These are phyloP conservation scores for Fraxinus quadrangulata DNA, from an alignment of 257 asterid species.

Conservation along the genomic window DNA sequence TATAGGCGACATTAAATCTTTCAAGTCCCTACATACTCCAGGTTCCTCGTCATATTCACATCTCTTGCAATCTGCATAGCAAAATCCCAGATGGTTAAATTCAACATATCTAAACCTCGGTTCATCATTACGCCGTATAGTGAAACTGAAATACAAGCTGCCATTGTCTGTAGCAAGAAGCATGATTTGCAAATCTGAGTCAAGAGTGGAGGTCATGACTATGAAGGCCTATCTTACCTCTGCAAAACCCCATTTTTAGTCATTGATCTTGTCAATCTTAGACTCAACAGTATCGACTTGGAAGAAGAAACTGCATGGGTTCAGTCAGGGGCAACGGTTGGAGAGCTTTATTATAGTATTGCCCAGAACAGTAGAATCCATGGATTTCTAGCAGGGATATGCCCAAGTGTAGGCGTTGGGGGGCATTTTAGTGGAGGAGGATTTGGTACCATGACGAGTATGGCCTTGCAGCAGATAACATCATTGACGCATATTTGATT, in stretches of 20 bases:
- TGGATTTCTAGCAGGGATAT: conserved; percentile 23
- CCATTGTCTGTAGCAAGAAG: conserved; percentile 3
- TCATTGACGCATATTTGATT: conserved; percentile 5
- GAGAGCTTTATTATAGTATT: conserved; percentile 13
- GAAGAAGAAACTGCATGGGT: conserved; percentile 21
- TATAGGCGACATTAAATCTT: not conserved
- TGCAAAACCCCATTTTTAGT: conserved; percentile 9
- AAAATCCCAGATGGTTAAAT: not conserved
- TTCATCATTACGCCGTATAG: not conserved
- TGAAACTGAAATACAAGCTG: not conserved
- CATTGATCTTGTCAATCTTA: conserved; percentile 9
- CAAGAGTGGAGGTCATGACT: conserved; percentile 25
- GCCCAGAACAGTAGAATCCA: not conserved
- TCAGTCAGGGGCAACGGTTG: conserved; percentile 19
- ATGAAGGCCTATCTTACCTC: conserved; percentile 24
- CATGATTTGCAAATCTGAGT: not conserved
- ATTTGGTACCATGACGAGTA: conserved; percentile 11
- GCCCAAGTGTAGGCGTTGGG: conserved; percentile 11
- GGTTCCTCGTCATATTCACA: not conserved
- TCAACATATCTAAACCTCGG: not conserved
- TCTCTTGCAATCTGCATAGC: not conserved
- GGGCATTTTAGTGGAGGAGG: conserved; percentile 30
- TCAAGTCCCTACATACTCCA: not conserved
- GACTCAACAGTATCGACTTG: not conserved
- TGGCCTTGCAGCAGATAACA: conserved; percentile 23